Evolutionary conservation across 768 basidiomycete species (phyloP), one percentile per base, ranked within the genome.

Genomic region (Amanita polypyramis): DNA sequence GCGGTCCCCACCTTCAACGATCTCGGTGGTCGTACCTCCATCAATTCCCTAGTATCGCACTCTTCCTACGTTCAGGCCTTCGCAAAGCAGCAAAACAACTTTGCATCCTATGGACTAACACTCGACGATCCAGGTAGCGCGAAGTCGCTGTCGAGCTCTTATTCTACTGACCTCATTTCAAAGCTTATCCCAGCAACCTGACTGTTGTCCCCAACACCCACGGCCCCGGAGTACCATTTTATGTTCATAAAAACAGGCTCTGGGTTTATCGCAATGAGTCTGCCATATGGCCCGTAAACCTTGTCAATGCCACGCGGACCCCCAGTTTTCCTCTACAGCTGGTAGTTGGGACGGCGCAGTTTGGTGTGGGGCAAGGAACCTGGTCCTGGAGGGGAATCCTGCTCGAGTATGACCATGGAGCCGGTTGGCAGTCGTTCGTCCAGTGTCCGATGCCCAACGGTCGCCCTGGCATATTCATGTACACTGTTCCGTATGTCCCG

Each of bases 361-460:
- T 59, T 21, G 69, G 70, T 21, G 58, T 75, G n/a, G 54, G 54
- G n/a, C 64, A 64, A 29, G 74, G 75, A 2, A 55, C 52, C 8
- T 80, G 79, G 78, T 56, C 69, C 42, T 82, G 77, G 76, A 61
- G 69, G 53, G 75, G 75, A 19, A 76, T 75, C 10, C 70, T 70
- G 70, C 65, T 80, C 27, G 72, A 73, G 54, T 76, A 75, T 54
- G 71, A 74, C 48, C 61, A 64, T 51, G 76, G 70, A 5, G 20
- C 55, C 14, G 58, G 58, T 52, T 65, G 62, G n/a, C 73, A 72
- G 4, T 49, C 75, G 8, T 78, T 68, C 58, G 78, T 72, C 55
- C 51, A 50, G 15, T 73, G 70, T 56, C 58, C 62, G 56, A 56
- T 61, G 55, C 52, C 52, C 20, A 60, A 68, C 55, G 60, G 70